Evolutionary conservation across 768 basidiomycete species (phyloP), one percentile per base, ranked within the genome.

Genomic region (Tricholoma bakamatsutake): DNA sequence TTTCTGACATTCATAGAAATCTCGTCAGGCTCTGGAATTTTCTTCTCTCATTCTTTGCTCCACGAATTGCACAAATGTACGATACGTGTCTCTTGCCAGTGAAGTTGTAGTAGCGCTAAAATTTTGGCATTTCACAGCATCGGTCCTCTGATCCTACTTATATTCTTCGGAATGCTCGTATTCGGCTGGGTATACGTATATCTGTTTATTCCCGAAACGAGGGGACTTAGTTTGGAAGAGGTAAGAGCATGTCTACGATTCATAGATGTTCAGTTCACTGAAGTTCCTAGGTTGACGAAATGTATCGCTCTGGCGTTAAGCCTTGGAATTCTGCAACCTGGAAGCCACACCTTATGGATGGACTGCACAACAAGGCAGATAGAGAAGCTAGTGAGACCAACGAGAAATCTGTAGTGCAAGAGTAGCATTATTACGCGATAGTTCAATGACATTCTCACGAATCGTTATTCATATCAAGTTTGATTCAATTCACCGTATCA

Each of bases 181-280:
- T 80, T 87, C 62, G 88, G 85, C 35, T 84, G 78, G 64, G 67
- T 80, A 56, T 93, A 88, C 65, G 88, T 89, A 24, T 88, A 84
- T 67, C 69, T 90, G 53, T 80, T 84, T 66, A 81, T 93, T 47
- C 90, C 90, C 18, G 91, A 93, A 74, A 91, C 87, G 21, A 90
- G 82, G 67, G 88, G 88, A 10, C 78, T 91, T 18, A 81, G 82
- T 53, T 68, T 89, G 59, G 88, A 90, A 72, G 85, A 88, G 76
- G 84, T 82, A 54, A 30, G 67, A 57, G 37, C 31, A 30, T 61
- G 0, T 52, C 40, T 28, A 43, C 51, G 1, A 27, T 48, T 47
- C 50, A 17, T 18, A n/a, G 42, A 30, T 34, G 24, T 46, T 17
- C 28, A 11, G 56, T 50, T 51, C 13, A 46, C 8, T 28, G 45